Conservation (phyloP, 257 asterid species). For the Primulina huaijiensis region DNA sequence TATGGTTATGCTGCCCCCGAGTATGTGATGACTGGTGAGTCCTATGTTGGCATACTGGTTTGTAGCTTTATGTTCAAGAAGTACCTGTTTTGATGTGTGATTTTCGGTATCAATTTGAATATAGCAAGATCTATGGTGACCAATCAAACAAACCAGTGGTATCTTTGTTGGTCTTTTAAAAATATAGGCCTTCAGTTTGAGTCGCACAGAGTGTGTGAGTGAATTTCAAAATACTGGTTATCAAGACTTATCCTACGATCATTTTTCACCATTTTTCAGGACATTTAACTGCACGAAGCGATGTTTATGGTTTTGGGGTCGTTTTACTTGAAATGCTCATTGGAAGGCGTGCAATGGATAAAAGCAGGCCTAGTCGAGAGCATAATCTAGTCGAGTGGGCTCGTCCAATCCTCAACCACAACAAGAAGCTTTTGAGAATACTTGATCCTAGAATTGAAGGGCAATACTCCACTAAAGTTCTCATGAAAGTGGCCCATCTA, state of each 20-base stretch:
- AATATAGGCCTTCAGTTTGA: not conserved
- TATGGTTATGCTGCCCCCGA: slow-evolving; percentile 98
- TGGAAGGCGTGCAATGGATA: slow-evolving; percentile 89
- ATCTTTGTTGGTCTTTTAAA: not conserved
- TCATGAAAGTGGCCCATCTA: slow-evolving; percentile 72
- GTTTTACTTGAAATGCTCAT: slow-evolving; percentile 87
- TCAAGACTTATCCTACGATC: not conserved
- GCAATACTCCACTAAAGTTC: slow-evolving; percentile 62
- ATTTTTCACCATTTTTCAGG: slow-evolving; percentile 37
- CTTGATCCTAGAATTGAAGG: slow-evolving; percentile 92
- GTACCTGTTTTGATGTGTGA: not conserved
- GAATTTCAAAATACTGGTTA: not conserved
- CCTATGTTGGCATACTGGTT: slow-evolving; percentile 8
- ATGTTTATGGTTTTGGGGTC: slow-evolving; percentile 89
- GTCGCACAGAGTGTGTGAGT: not conserved
- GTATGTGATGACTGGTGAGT: slow-evolving; percentile 96
- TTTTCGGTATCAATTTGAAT: not conserved
- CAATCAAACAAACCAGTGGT: not conserved
- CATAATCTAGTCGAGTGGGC: slow-evolving; percentile 95
- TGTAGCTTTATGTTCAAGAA: slow-evolving; percentile 1
- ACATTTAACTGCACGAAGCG: slow-evolving; percentile 82
- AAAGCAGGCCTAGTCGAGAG: slow-evolving; percentile 86
- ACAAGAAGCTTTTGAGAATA: slow-evolving; percentile 65
- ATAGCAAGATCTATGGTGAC: slow-evolving; percentile 1
- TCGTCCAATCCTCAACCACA: slow-evolving; percentile 74